A percentile compares a stretch with the other conserved stretches of the same genome.
These are phyloP conservation scores for Fusarium floridanum DNA, from an alignment of 2,329 filamentous ascomycete genomes.

Conservation along the genomic window DNA sequence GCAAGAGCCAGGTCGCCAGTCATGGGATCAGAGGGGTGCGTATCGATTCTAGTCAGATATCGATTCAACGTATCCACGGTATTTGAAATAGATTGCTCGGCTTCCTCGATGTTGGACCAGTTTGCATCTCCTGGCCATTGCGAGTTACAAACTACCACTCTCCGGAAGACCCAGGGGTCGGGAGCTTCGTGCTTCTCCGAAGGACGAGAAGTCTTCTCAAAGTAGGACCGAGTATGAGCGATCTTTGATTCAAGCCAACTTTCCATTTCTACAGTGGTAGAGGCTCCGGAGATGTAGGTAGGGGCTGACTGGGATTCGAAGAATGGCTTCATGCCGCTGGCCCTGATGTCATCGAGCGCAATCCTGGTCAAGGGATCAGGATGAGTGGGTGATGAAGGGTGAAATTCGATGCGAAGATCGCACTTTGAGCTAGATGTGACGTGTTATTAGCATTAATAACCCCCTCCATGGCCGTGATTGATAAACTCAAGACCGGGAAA, in stretches of 20 bases:
- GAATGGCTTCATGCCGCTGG: neutral
- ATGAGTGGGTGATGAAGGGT: neutral
- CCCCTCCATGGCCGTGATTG: neutral
- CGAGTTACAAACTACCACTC: neutral
- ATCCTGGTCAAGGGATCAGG: neutral
- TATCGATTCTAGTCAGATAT: neutral
- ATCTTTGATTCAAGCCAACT: neutral
- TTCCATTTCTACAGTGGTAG: neutral
- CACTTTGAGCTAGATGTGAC: neutral
- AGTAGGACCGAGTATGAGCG: neutral
- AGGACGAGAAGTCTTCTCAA: neutral
- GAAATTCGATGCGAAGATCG: neutral
- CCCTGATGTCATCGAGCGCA: neutral
- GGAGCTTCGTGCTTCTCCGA: neutral
- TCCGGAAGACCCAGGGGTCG: neutral
- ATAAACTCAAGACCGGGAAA: neutral
- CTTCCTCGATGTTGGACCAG: neutral
- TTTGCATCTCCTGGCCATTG: neutral
- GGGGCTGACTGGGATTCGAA: neutral
- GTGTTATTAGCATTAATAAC: neutral
- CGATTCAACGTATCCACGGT: neutral
- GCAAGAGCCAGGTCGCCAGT: neutral
- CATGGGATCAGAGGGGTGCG: neutral
- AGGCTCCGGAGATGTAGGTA: neutral
- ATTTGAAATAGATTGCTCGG: neutral